Evolutionary conservation across 2,329 filamentous ascomycete species (phyloP).

Genomic region (Truncatella angustata): DNA sequence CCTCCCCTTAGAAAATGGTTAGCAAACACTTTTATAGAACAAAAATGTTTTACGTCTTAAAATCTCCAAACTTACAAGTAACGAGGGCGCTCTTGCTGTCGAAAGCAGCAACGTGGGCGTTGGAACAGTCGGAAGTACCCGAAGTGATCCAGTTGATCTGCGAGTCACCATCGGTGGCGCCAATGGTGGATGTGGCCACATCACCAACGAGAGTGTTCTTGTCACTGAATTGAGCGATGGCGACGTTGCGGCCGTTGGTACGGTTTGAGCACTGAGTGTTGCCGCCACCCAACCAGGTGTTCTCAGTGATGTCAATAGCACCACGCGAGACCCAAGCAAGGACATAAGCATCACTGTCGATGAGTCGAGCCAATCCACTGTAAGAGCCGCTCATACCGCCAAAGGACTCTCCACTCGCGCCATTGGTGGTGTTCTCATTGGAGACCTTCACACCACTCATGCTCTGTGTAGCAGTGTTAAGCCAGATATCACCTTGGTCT

Average conservation of each 20-base stretch:
- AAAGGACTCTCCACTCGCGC: constrained; percentile 56
- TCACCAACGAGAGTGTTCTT: constrained; percentile 55
- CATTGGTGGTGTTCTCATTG: constrained; percentile 62
- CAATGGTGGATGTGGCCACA: constrained; percentile 53
- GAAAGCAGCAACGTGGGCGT: constrained; percentile 49
- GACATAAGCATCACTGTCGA: constrained; percentile 51
- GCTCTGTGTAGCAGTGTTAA: constrained; percentile 58
- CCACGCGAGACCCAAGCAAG: constrained; percentile 63
- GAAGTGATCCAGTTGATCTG: constrained; percentile 60
- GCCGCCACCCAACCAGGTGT: constrained; percentile 56
- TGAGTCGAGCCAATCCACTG: constrained; percentile 54
- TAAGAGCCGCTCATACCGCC: constrained; percentile 64
- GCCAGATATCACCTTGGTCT: constrained; percentile 63
- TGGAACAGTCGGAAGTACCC: constrained; percentile 47
- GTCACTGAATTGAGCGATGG: constrained; percentile 54
- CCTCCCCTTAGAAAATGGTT: constrained; percentile 39
- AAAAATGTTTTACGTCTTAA: too few relatives aligned
- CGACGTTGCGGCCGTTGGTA: constrained; percentile 58
- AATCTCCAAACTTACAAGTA: constrained; percentile 41
- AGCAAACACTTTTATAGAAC: background rate
- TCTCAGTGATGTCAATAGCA: constrained; percentile 50
- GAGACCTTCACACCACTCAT: constrained; percentile 61
- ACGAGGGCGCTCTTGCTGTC: constrained; percentile 46
- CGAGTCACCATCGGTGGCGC: constrained; percentile 49
- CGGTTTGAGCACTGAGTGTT: constrained; percentile 52